Conservation (phyloP, 2,329 filamentous ascomycete species). For the Geosmithia morbida region DNA sequence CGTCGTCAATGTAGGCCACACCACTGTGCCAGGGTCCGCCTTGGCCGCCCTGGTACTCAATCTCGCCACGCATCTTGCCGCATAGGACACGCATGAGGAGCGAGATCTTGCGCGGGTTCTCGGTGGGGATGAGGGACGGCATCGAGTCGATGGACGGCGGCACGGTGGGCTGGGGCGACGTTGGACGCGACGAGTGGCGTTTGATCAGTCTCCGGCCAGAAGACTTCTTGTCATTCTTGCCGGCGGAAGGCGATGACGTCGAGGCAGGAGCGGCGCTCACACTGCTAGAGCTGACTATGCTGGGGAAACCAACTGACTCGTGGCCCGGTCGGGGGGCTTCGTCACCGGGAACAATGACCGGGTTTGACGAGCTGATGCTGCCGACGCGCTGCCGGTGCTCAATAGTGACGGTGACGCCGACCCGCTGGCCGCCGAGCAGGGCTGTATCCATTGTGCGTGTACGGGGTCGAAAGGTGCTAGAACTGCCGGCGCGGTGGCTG, state of each 20-base stretch:
- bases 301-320: constrained; percentile 27
- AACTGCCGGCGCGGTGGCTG: constrained; percentile 12
- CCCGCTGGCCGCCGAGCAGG: constrained; percentile 28
- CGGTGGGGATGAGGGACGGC: constrained; percentile 43
- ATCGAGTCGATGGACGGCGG: constrained; percentile 46
- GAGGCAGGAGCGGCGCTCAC: constrained; percentile 15
- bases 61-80: constrained; percentile 65
- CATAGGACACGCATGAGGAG: constrained; percentile 64
- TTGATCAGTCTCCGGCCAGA: constrained; percentile 39
- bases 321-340: constrained; percentile 26
- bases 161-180: constrained; percentile 38
- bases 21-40: constrained; percentile 52
- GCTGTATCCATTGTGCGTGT: constrained; percentile 45
- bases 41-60: constrained; percentile 54
- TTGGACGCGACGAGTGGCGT: constrained; percentile 38
- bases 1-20: constrained; percentile 67
- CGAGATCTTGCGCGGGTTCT: constrained; percentile 58
- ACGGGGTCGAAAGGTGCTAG: constrained; percentile 29
- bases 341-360: constrained; percentile 36
- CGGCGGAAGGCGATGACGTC: not conserved
- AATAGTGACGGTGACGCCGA: constrained; percentile 12
- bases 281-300: constrained; percentile 19
- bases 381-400: constrained; percentile 52
- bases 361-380: constrained; percentile 53
- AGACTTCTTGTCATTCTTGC: constrained; percentile 28